Conservation (phyloP, 192 early-diverging fungal genomes). For the Pilobolus umbonatus region DNA sequence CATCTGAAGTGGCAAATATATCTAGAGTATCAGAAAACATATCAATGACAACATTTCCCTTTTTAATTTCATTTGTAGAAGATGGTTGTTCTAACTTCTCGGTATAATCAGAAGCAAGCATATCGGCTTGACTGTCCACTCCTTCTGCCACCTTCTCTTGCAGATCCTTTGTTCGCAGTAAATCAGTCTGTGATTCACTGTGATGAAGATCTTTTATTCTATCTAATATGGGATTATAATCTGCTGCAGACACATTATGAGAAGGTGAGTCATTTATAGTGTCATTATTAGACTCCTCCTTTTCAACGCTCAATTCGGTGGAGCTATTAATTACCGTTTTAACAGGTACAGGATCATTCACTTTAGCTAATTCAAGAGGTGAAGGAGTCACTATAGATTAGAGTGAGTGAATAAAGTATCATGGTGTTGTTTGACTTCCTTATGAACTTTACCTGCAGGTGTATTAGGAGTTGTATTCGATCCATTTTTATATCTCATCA, state of each 20-base stretch:
- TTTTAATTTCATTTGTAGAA: not conserved
- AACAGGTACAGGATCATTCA: slow-evolving; percentile 18
- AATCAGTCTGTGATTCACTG: slow-evolving; percentile 40
- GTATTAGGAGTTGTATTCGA: slow-evolving; percentile 1
- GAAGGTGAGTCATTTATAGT: slow-evolving; percentile 29
- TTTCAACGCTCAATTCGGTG: slow-evolving; percentile 19
- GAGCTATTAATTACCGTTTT: slow-evolving; percentile 16
- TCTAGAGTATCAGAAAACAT: slow-evolving; percentile 72
- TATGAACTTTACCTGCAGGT: not conserved
- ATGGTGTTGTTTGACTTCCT: not conserved
- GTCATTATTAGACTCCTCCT: slow-evolving; percentile 32
- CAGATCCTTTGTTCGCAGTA: slow-evolving; percentile 41
- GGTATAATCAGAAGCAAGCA: slow-evolving; percentile 66
- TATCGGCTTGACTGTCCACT: slow-evolving; percentile 31
- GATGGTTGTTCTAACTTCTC: slow-evolving; percentile 33
- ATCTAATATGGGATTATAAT: slow-evolving; percentile 80
- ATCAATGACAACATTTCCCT: slow-evolving; percentile 43
- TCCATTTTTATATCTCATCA: slow-evolving; percentile 57
- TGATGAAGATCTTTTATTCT: slow-evolving; percentile 64
- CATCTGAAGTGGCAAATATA: slow-evolving; percentile 56
- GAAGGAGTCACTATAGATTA: slow-evolving; percentile 9
- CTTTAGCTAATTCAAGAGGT: slow-evolving; percentile 34
- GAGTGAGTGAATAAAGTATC: not conserved
- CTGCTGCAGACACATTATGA: slow-evolving; percentile 54
- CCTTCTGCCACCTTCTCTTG: slow-evolving; percentile 40